Evolutionary conservation across 139 green algal genomes (phyloP).

Genomic region (Micractinium conductrix): DNA sequence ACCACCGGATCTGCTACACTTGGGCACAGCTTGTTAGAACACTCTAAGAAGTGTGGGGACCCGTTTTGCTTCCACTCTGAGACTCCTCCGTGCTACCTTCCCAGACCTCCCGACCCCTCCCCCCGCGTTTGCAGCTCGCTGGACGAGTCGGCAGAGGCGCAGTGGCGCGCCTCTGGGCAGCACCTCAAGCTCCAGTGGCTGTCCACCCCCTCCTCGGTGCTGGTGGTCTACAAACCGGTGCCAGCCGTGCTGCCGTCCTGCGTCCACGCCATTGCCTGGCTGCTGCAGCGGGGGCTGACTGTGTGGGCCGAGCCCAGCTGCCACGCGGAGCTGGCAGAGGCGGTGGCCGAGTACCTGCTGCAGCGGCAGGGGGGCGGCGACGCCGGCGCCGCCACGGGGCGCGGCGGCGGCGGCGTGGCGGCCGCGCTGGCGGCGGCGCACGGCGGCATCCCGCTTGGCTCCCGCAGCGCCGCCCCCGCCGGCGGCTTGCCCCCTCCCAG

Average conservation of each 20-base stretch:
- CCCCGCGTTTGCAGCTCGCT: slow-evolving; percentile 33
- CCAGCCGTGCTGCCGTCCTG: slow-evolving; percentile 37
- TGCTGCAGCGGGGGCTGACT: slow-evolving; percentile 46
- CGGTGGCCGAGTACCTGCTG: background rate
- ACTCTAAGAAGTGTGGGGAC: too few species aligned
- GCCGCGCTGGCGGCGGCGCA: too few species aligned
- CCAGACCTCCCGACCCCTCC: too few species aligned
- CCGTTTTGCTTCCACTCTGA: too few species aligned
- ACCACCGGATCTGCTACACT: too few species aligned
- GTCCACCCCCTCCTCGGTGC: slow-evolving; percentile 48
- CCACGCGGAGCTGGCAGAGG: too few species aligned
- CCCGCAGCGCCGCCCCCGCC: too few species aligned
- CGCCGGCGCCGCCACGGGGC: background rate
- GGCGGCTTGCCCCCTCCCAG: background rate
- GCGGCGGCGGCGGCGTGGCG: background rate
- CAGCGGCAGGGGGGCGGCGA: background rate
- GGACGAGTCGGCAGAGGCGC: slow-evolving; percentile 31
- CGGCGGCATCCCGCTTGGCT: too few species aligned
- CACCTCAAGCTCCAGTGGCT: slow-evolving; percentile 70
- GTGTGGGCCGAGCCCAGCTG: slow-evolving; percentile 28
- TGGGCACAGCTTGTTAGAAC: too few species aligned
- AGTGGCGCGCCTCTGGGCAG: slow-evolving; percentile 43
- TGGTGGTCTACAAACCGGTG: slow-evolving; percentile 61
- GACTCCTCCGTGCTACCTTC: too few species aligned
- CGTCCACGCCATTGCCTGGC: slow-evolving; percentile 49